phyloP scores from a whole-genome alignment of 371 early-diverging fungal species.

The Mortierella sp. region DNA sequence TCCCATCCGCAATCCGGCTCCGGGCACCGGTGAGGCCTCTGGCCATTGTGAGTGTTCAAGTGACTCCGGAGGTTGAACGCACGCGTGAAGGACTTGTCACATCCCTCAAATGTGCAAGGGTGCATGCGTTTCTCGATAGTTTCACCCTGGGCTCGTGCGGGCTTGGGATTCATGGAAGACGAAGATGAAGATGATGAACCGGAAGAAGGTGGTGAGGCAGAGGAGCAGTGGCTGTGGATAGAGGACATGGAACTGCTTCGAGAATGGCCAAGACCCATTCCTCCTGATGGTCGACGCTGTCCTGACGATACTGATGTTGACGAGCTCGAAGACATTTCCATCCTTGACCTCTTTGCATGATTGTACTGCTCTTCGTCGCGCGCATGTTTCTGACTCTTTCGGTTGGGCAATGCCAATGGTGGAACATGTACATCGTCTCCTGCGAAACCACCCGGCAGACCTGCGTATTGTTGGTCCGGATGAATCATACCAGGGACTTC shows the following conservation, averaged over 20 bases:
- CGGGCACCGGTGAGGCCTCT: conserved; percentile 71
- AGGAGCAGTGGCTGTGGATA: conserved; percentile 29
- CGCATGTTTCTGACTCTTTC: conserved; percentile 22
- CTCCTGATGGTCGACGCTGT: conserved; percentile 12
- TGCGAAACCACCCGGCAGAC: conserved; percentile 6
- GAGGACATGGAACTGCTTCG: conserved; percentile 46
- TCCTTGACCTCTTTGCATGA: conserved; percentile 11
- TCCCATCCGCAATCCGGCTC: conserved; percentile 69
- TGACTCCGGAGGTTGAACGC: conserved; percentile 87
- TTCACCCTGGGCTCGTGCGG: conserved; percentile 17
- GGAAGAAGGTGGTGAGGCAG: conserved; percentile 25
- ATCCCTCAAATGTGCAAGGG: conserved; percentile 62
- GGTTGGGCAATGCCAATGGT: conserved; percentile 18
- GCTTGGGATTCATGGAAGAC: conserved; percentile 1
- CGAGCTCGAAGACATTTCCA: conserved; percentile 15
- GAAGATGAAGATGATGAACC: conserved; percentile 6
- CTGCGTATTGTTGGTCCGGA: not conserved
- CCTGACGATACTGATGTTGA: conserved; percentile 15
- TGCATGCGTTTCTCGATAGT: conserved; percentile 54
- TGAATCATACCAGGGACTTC: conserved; percentile 10
- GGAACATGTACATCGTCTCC: conserved; percentile 33
- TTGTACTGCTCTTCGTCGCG: conserved; percentile 17
- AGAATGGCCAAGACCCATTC: conserved; percentile 19
- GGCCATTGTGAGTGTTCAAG: conserved; percentile 80
- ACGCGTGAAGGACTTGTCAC: conserved; percentile 82